Evolutionary conservation across 805 yeast species (phyloP), one percentile per base, ranked within the genome.

Genomic region (Candida sakaeoensis): DNA sequence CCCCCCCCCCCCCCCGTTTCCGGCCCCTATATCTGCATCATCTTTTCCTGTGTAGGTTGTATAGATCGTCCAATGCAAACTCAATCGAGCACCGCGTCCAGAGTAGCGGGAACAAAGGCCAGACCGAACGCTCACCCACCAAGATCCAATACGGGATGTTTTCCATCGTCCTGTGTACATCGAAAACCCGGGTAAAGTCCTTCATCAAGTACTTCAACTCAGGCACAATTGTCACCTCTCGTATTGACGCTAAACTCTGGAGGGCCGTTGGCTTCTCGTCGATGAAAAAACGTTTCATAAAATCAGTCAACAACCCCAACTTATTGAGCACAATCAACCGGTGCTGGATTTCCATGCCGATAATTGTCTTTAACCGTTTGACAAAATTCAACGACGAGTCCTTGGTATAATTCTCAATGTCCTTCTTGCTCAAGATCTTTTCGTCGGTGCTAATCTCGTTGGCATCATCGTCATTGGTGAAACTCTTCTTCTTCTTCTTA

Each of bases 41-140:
- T 21, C 33, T 33, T 32, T 61, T 66, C 43, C 67, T 54, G 53
- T 66, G 72, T 32, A 64, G 53, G 48, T 68, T 75, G 57, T 76
- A 85, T 52, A 77, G 74, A 57, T 83, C 87, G 57, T 90, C 96
- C 40, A 91, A 68, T 18, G 89, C 84, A 61, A 84, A 87, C 66
- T 91, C 99, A 39, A 91, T 84, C 1, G 90, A 80, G 52, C 96
- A 86, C 34, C 99, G 69, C 1, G 95, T 84, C 79, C 89, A 82
- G 22, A 93, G 68, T 26, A 89, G 66, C 0, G 96, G 87, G 45
- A 87, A 70, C 37, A 87, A 75, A 1, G 96, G 95, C 98, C 98
- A 93, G 1, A 89, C 88, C 32, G 95, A 84, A 47, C 84, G 70
- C 58, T 91, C 97, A 4, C 99, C 99, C 23, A 90, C 87, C 38